Conservation (phyloP, 2,329 filamentous ascomycete species). For the Neonectria hederae region DNA sequence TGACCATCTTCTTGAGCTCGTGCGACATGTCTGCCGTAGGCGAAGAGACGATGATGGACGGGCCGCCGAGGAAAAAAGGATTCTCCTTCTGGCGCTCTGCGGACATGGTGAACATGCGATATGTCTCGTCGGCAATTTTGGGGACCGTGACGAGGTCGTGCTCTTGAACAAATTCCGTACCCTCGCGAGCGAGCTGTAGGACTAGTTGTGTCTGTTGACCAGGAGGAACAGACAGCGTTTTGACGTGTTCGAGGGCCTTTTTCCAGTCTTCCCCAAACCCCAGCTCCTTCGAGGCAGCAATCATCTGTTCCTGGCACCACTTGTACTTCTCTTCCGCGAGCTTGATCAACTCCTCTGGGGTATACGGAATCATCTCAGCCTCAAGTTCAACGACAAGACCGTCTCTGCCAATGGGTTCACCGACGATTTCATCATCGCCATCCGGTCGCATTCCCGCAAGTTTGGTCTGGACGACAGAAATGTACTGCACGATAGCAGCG, state of each 20-base stretch:
- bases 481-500: slow-evolving; percentile 47
- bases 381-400: slow-evolving; percentile 62
- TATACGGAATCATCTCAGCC: slow-evolving; percentile 67
- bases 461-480: slow-evolving; percentile 50
- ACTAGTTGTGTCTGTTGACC: slow-evolving; percentile 64
- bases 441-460: slow-evolving; percentile 56
- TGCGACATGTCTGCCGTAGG: slow-evolving; percentile 63
- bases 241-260: slow-evolving; percentile 64
- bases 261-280: slow-evolving; percentile 61
- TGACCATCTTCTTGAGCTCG: slow-evolving; percentile 65
- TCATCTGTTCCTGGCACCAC: slow-evolving; percentile 67
- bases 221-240: slow-evolving; percentile 62
- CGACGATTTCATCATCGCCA: slow-evolving; percentile 62
- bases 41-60: slow-evolving; percentile 64
- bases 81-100: slow-evolving; percentile 62
- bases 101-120: slow-evolving; percentile 66
- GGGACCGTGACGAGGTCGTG: slow-evolving; percentile 67
- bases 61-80: slow-evolving; percentile 68
- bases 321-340: slow-evolving; percentile 61
- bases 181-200: slow-evolving; percentile 60
- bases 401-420: slow-evolving; percentile 63
- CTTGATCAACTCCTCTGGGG: slow-evolving; percentile 63
- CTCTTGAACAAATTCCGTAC: slow-evolving; percentile 60
- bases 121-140: slow-evolving; percentile 60
- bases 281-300: slow-evolving; percentile 57